phyloP scores from a whole-genome alignment of 2,329 filamentous ascomycete genomes.

The Verticillium longisporum region DNA sequence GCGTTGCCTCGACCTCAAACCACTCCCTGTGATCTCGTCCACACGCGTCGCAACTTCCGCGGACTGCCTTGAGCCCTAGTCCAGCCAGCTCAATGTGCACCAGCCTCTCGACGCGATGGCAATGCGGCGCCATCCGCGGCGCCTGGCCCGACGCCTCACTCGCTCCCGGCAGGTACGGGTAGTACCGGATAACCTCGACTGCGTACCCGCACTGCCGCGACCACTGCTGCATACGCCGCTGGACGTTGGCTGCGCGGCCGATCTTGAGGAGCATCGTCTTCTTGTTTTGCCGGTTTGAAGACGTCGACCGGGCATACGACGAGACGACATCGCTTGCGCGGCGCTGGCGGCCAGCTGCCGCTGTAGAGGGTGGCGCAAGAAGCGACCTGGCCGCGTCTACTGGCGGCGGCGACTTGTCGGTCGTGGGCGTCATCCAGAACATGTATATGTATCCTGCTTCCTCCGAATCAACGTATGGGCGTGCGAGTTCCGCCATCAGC shows the following conservation, averaged over 20 bases:
- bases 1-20: constrained; percentile 80
- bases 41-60: constrained; percentile 63
- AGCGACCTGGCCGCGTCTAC: constrained; percentile 54
- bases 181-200: constrained; percentile 81
- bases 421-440: constrained; percentile 83
- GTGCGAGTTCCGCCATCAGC: constrained; percentile 67
- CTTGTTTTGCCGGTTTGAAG: constrained; percentile 16
- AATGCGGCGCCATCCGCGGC: constrained; percentile 72
- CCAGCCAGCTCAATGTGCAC: constrained; percentile 82
- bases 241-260: constrained; percentile 71
- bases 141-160: constrained; percentile 20
- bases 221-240: constrained; percentile 89
- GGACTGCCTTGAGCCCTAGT: constrained; percentile 46
- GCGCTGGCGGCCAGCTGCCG: constrained; percentile 26
- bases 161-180: constrained; percentile 64
- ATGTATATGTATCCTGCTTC: constrained; percentile 96
- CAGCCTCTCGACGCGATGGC: constrained; percentile 80
- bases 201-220: constrained; percentile 86
- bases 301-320: constrained; percentile 33
- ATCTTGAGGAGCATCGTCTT: constrained; percentile 66
- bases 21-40: constrained; percentile 86
- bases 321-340: constrained; percentile 49
- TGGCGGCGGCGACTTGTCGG: constrained; percentile 43
- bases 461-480: constrained; percentile 60
- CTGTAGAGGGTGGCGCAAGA: constrained; percentile 39